Evolutionary conservation across 768 basidiomycete species (phyloP).

Genomic region (Auriculariales sp.): DNA sequence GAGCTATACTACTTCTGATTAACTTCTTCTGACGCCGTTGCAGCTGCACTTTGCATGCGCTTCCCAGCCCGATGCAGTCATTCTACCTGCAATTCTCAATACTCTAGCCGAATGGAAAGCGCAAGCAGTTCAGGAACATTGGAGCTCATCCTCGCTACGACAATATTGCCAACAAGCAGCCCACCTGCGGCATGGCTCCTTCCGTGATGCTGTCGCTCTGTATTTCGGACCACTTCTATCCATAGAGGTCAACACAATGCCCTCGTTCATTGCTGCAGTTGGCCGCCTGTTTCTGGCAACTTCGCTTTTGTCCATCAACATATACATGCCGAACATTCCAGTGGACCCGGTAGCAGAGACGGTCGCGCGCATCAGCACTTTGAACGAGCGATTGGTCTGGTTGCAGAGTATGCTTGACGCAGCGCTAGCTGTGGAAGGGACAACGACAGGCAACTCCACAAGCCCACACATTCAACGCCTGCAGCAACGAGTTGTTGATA

Average conservation of each 20-base stretch:
- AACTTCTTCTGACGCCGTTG: not conserved
- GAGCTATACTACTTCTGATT: not conserved
- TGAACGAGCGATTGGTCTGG: too few relatives aligned
- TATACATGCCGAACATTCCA: constrained; percentile 72
- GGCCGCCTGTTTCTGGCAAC: constrained; percentile 47
- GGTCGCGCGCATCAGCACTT: too few relatives aligned
- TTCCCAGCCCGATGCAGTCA: not conserved
- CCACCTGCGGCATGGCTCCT: not conserved
- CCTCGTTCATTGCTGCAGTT: constrained; percentile 12
- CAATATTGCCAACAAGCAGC: not conserved
- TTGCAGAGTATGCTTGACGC: too few relatives aligned
- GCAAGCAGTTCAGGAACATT: not conserved
- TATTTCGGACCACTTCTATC: not conserved
- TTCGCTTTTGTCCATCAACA: constrained; percentile 42
- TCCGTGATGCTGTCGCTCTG: not conserved
- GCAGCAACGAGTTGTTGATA: too few relatives aligned
- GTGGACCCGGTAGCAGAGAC: constrained; percentile 73
- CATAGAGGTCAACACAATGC: not conserved
- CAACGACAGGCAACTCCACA: constrained; percentile 35
- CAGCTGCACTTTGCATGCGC: not conserved
- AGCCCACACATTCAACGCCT: too few relatives aligned
- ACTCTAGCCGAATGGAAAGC: not conserved
- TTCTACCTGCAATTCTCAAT: not conserved
- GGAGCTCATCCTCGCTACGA: not conserved
- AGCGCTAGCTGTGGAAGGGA: too few relatives aligned